Evolutionary conservation across 2,329 filamentous ascomycete genomes (phyloP), one percentile per base, ranked within the genome.

Genomic region (Cladorrhinum sp.): DNA sequence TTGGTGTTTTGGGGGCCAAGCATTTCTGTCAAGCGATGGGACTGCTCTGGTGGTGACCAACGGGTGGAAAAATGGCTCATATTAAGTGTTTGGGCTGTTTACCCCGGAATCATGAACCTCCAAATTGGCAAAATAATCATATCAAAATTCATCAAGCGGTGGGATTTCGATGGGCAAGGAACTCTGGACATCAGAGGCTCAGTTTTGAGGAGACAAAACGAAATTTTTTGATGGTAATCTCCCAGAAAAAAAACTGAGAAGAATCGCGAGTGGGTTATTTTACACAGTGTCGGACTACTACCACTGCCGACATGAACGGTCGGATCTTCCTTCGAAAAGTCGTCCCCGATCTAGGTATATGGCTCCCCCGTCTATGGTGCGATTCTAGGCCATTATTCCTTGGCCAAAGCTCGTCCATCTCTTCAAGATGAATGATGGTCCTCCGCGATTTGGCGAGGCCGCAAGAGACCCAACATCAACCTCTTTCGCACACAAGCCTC

Each of bases 281-380:
- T 69, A 67, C 66, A 68, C 66, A 68, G 62, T 61, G 65, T 61
- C 67, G 69, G 68, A 60, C 18, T 46, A 46, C n/a, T 46, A 46
- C 42, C 42, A 68, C 62, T 65, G 59, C 68, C 68, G 66, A 67
- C 67, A 66, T 55, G 20, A 65, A 66, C 63, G 64, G 63, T 62
- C 61, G 59, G 64, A 66, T 65, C 57, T 56, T 53, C 65, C 55
- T 46, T 62, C 42, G 61, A 62, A 12, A 62, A 65, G 65, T 64
- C 67, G 61, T 66, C 66, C 68, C 67, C 64, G 64, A 66, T 70
- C 68, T 69, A 69, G 67, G 66, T 70, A 69, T 69, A 62, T 63
- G 62, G 56, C 52, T 60, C 57, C 64, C 66, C 66, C 65, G 65
- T 69, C 68, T 68, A 69, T 68, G 64, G 53, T 67, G 66, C 63